Evolutionary conservation across 2,329 filamentous ascomycete species (phyloP).

Genomic region (Ceratocystiopsis sp.): DNA sequence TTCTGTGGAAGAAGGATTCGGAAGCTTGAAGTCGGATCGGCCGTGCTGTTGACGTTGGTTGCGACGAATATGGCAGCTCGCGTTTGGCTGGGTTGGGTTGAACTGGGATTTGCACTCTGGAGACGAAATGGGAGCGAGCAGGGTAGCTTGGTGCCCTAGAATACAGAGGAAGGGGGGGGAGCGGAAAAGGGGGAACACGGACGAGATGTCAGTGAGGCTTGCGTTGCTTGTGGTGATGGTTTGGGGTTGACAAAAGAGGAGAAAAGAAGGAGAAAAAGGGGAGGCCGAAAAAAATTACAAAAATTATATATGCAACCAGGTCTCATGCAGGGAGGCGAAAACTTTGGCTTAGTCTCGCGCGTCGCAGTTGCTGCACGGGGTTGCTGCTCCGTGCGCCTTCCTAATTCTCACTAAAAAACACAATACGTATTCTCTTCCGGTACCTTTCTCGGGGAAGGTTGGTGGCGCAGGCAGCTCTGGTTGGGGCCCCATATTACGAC

Average conservation of each 20-base stretch:
- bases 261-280: background rate
- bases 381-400: too few relatives aligned
- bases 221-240: conserved; percentile 23
- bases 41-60: conserved; percentile 13
- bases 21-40: too few relatives aligned
- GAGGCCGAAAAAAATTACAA: background rate
- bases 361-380: background rate
- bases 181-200: conserved; percentile 12
- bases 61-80: background rate
- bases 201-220: conserved; percentile 12
- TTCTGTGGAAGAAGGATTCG: too few relatives aligned
- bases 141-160: conserved; percentile 90
- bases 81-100: too few relatives aligned
- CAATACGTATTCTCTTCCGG: too few relatives aligned
- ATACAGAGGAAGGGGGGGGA: conserved; percentile 14
- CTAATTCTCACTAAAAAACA: too few relatives aligned
- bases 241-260: conserved; percentile 6
- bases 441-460: too few relatives aligned
- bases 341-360: background rate
- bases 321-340: background rate
- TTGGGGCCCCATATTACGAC: too few relatives aligned
- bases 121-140: conserved; percentile 49
- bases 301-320: background rate
- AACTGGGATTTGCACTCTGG: conserved; percentile 44
- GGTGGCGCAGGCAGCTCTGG: too few relatives aligned